A percentile compares a stretch with the other conserved stretches of the same genome.
These are phyloP conservation scores for Bertia moriformis DNA, from an alignment of 2,329 filamentous ascomycete species.

Conservation along the genomic window DNA sequence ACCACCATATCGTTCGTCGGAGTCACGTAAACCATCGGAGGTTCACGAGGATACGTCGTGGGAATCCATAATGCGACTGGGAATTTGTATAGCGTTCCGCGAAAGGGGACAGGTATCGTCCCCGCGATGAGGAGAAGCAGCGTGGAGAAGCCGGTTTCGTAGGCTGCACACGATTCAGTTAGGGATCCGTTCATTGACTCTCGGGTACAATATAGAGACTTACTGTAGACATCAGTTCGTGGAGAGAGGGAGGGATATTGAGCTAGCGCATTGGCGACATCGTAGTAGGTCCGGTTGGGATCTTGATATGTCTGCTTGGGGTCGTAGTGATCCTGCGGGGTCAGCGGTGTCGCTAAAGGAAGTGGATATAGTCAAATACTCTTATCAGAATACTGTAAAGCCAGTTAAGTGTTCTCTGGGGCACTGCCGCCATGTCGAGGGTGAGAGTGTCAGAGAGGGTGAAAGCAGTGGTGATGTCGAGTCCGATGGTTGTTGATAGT, in stretches of 20 bases:
- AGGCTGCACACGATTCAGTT: slow-evolving; percentile 39
- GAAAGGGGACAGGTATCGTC: slow-evolving; percentile 81
- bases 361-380: slow-evolving; percentile 26
- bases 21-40: slow-evolving; percentile 77
- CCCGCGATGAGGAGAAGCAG: slow-evolving; percentile 76
- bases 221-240: slow-evolving; percentile 91
- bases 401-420: slow-evolving; percentile 53
- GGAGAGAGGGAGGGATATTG: slow-evolving; percentile 69
- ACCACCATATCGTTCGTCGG: slow-evolving; percentile 81
- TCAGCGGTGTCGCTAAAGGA: neutral
- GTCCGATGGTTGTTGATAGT: no score
- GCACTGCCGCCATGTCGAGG: neutral
- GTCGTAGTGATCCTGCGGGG: slow-evolving; percentile 60
- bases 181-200: no score
- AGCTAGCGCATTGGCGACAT: slow-evolving; percentile 70
- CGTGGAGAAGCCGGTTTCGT: slow-evolving; percentile 73
- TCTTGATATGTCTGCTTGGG: slow-evolving; percentile 24
- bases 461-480: no score
- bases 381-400: slow-evolving; percentile 79
- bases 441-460: no score
- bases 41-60: slow-evolving; percentile 72
- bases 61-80: slow-evolving; percentile 88
- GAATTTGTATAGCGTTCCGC: slow-evolving; percentile 78
- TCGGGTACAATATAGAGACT: slow-evolving; percentile 16
- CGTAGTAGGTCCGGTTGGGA: slow-evolving; percentile 81